These are phyloP conservation scores for Mycena crocata DNA, from an alignment of 768 basidiomycete species.

Conservation along the genomic window DNA sequence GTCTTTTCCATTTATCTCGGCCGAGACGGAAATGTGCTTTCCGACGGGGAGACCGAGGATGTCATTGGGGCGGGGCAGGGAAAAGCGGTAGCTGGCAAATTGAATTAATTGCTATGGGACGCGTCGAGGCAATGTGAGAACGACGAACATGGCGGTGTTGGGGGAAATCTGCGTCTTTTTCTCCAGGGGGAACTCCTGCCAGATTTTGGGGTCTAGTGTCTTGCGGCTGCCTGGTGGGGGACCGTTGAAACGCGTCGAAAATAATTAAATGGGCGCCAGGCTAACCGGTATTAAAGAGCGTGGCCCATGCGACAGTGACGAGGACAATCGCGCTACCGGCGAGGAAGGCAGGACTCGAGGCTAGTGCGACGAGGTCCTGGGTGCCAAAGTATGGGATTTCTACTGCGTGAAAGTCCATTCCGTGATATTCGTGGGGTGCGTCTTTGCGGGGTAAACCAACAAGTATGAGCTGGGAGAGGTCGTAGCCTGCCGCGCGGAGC, in stretches of 20 bases:
- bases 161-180: conserved; percentile 89
- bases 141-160: conserved; percentile 91
- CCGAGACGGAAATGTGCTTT: conserved; percentile 93
- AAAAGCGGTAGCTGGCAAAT: conserved; percentile 86
- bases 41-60: conserved; percentile 95
- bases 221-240: conserved; percentile 53
- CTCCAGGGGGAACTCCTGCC: conserved; percentile 85
- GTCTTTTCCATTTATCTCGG: conserved; percentile 92
- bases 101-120: conserved; percentile 16
- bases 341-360: conserved; percentile 60
- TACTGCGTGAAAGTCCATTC: conserved; percentile 46
- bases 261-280: conserved; percentile 5
- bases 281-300: conserved; percentile 58
- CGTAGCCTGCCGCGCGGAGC: conserved; percentile 67
- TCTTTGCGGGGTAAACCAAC: conserved; percentile 60
- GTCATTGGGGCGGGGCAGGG: conserved; percentile 77
- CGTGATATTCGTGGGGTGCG: conserved; percentile 38
- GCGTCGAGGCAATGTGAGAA: conserved; percentile 3
- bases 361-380: conserved; percentile 51
- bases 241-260: conserved; percentile 31
- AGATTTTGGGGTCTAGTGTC: conserved; percentile 79
- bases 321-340: conserved; percentile 63
- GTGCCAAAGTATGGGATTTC: conserved; percentile 51
- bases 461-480: conserved; percentile 70
- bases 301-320: conserved; percentile 64